phyloP scores from a whole-genome alignment of 345 rosid genomes.

The Luvunga scandens region DNA sequence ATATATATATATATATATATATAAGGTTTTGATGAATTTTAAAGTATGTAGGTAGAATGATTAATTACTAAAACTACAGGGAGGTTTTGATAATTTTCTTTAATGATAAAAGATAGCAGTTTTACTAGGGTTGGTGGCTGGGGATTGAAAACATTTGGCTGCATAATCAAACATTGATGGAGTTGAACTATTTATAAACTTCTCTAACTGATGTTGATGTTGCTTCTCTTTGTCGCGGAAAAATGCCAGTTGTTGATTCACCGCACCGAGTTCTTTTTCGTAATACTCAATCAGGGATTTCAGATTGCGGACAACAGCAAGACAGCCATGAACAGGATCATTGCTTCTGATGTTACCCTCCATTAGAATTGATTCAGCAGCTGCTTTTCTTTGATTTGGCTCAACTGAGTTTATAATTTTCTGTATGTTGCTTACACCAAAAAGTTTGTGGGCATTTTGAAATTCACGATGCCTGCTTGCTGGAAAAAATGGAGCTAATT shows the following conservation, averaged over 20 bases:
- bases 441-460: conserved; percentile 22
- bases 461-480: conserved; percentile 7
- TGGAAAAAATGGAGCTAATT: conserved; percentile 21
- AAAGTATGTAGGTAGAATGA: too few species aligned
- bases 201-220: not conserved
- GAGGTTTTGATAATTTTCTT: too few species aligned
- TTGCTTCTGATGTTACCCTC: conserved; percentile 7
- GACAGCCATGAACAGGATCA: conserved; percentile 22
- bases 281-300: not conserved
- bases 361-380: conserved; percentile 23
- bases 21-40: too few species aligned
- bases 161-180: not conserved
- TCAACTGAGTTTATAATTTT: conserved; percentile 16
- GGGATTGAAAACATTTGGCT: not conserved
- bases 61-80: too few species aligned
- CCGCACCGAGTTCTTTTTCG: conserved; percentile 4
- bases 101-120: not conserved
- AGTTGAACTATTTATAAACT: not conserved
- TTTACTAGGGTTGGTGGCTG: not conserved
- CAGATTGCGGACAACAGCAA: conserved; percentile 13
- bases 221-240: not conserved
- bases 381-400: conserved; percentile 10
- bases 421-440: conserved; percentile 21
- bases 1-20: too few species aligned
- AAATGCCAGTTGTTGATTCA: conserved; percentile 4